Evolutionary conservation across 2,329 filamentous ascomycete species (phyloP).

Genomic region (Paecilomyces niveus): DNA sequence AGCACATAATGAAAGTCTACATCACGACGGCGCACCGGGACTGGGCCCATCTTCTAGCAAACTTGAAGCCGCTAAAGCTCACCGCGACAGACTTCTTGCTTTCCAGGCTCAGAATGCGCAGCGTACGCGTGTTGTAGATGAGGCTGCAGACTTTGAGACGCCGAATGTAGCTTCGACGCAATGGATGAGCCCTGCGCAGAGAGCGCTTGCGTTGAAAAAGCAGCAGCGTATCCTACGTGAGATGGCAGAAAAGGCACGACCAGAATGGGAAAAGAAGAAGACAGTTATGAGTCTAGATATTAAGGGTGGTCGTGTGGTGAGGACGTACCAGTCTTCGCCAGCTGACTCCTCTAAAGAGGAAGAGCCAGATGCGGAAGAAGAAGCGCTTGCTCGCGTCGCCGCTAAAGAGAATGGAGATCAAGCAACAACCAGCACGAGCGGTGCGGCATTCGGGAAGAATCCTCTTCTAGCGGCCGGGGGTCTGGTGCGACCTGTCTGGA

Average conservation of each 20-base stretch:
- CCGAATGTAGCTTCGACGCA: constrained; percentile 58
- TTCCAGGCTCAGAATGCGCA: constrained; percentile 83
- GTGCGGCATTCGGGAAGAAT: constrained; percentile 36
- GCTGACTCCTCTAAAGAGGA: constrained; percentile 16
- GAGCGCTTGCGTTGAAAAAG: constrained; percentile 73
- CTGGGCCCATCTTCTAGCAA: constrained; percentile 41
- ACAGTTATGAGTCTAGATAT: constrained; percentile 82
- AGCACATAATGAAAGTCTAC: constrained; percentile 56
- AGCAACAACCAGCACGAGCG: constrained; percentile 9
- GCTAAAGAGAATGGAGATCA: constrained; percentile 10
- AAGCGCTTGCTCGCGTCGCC: constrained; percentile 6
- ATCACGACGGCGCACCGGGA: constrained; percentile 28
- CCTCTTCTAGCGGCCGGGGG: constrained; percentile 38
- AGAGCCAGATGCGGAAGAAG: constrained; percentile 9
- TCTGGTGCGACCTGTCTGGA: constrained; percentile 40
- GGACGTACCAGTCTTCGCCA: constrained; percentile 33
- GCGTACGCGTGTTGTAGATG: constrained; percentile 77
- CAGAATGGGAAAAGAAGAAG: constrained; percentile 82
- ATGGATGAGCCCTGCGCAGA: constrained; percentile 78
- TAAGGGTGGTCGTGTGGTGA: constrained; percentile 67
- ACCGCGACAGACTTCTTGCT: constrained; percentile 70
- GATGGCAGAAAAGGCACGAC: constrained; percentile 76
- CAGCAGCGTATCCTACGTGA: constrained; percentile 79
- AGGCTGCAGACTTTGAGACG: constrained; percentile 68
- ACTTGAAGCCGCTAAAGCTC: constrained; percentile 63